Evolutionary conservation across 2,329 filamentous ascomycete genomes (phyloP).

Genomic region (Penicillium sp.): DNA sequence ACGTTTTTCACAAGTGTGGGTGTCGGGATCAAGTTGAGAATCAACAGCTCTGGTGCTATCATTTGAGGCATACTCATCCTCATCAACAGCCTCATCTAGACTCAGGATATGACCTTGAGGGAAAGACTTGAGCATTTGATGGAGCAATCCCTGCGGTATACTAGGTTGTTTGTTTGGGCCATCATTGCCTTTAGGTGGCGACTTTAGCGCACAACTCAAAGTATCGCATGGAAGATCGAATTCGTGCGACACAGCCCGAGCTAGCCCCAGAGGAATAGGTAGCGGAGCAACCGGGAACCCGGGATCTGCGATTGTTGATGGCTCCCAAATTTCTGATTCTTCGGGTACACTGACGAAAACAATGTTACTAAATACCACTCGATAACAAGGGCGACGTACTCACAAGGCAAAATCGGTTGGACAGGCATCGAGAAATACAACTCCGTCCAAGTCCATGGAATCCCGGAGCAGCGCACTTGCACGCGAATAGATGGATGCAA

Average conservation of each 20-base stretch:
- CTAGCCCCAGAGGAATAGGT: background rate
- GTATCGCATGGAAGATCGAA: conserved; percentile 15
- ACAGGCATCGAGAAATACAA: conserved; percentile 28
- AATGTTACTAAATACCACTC: background rate
- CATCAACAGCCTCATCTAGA: background rate
- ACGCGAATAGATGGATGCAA: conserved; percentile 39
- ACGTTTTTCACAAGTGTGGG: background rate
- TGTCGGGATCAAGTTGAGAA: background rate
- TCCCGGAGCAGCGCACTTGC: conserved; percentile 46
- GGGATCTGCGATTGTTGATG: background rate
- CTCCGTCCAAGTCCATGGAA: conserved; percentile 42
- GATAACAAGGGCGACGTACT: background rate
- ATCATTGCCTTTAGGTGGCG: background rate
- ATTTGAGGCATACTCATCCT: background rate
- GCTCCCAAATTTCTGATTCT: conserved; percentile 19
- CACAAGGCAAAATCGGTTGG: conserved; percentile 21
- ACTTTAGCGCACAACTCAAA: conserved; percentile 14
- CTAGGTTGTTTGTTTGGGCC: background rate
- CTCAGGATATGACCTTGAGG: conserved; percentile 22
- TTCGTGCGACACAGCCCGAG: background rate
- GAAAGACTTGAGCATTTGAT: conserved; percentile 15
- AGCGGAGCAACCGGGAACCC: background rate
- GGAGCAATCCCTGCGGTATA: conserved; percentile 12
- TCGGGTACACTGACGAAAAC: background rate
- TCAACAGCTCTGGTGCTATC: background rate